Base-by-base conservation (phyloP, 1,284 basidiomycete genomes). In the Moesziomyces antarcticus region DNA sequence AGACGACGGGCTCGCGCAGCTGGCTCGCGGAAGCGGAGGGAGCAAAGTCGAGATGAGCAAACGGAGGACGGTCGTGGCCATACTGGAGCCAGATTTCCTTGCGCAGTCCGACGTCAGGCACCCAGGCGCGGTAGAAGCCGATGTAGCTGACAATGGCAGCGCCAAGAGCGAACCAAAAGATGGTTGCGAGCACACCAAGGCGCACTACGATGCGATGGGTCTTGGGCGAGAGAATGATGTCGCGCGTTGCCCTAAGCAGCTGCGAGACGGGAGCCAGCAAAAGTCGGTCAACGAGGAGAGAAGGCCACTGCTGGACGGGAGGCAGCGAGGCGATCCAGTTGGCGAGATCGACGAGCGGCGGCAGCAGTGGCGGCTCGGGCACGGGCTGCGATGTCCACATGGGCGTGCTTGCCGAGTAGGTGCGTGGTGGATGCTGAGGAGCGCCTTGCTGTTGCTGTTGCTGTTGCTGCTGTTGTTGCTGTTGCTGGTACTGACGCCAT, bases 91-190 rank as follows among this genome's bases (percentile, higher is more conserved):
- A 79, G 13, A 84, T 69, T n/a, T 77, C 71, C 44, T 79, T 75
- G 6, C 70, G 41, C 5, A 78, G 49, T 5, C 79, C 73, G 5
- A 78, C 73, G 21, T 78, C 65, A 5, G 82, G 82, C 10, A 83
- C 80, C 81, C 82, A 84, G 5, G 77, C 76, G 35, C 80, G 60
- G 50, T 82, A 82, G 62, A 84, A 84, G 16, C 80, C 80, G 30
- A 78, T 57, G 48, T 83, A 84, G 41, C 78, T 80, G 21, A 78
- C 21, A 14, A 84, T 50, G 7, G 82, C 81, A 16, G 77, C 54
- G 1, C 56, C 67, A 1, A 84, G 54, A 5, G 77, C 77, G 11
- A 76, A 41, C 64, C 69, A 73, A 30, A 79, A 79, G 47, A 84
- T 58, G 40, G 74, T 66, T 3, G 54, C 57, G n/a, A 84, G 72